These are phyloP conservation scores for Pythium aquatile DNA, from an alignment of 352 stramenopile species.

Conservation along the genomic window DNA sequence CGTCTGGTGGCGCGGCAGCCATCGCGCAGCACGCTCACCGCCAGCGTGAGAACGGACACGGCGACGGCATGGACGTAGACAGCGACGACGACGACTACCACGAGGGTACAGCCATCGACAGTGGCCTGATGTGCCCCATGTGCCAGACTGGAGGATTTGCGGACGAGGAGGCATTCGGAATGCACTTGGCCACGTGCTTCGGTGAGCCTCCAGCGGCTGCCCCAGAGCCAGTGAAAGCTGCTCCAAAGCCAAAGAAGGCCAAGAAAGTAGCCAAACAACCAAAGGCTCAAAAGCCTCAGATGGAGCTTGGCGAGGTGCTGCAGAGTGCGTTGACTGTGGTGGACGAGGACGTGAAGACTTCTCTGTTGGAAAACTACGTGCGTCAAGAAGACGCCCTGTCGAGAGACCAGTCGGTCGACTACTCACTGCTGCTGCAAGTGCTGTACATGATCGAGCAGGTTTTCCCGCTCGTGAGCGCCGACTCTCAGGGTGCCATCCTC, in stretches of 20 bases:
- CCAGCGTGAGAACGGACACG: background rate
- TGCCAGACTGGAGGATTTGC: slow-evolving; percentile 71
- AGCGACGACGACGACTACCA: background rate
- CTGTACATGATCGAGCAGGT: slow-evolving; percentile 59
- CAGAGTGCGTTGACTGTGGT: slow-evolving; percentile 34
- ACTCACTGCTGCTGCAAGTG: slow-evolving; percentile 62
- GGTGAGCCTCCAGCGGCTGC: slow-evolving; percentile 34
- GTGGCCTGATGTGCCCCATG: slow-evolving; percentile 73
- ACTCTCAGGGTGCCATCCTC: slow-evolving; percentile 63
- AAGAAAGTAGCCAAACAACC: slow-evolving; percentile 17
- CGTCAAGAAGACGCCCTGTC: slow-evolving; percentile 58
- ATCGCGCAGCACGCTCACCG: slow-evolving; percentile 10
- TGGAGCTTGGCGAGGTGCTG: slow-evolving; percentile 35
- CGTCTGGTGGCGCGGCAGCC: slow-evolving; percentile 9
- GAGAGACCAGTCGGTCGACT: slow-evolving; percentile 69
- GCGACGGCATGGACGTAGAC: slow-evolving; percentile 2
- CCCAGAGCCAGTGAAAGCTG: slow-evolving; percentile 7
- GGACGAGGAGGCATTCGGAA: slow-evolving; percentile 84
- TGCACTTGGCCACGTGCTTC: slow-evolving; percentile 83
- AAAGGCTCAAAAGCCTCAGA: slow-evolving; percentile 8
- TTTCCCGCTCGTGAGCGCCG: slow-evolving; percentile 46
- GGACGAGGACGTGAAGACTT: slow-evolving; percentile 34
- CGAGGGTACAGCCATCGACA: slow-evolving; percentile 30
- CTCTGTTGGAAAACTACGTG: slow-evolving; percentile 51
- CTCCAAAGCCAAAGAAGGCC: slow-evolving; percentile 17